Evolutionary conservation across 163 green algal genomes (phyloP).

Genomic region (Volvox carteri): DNA sequence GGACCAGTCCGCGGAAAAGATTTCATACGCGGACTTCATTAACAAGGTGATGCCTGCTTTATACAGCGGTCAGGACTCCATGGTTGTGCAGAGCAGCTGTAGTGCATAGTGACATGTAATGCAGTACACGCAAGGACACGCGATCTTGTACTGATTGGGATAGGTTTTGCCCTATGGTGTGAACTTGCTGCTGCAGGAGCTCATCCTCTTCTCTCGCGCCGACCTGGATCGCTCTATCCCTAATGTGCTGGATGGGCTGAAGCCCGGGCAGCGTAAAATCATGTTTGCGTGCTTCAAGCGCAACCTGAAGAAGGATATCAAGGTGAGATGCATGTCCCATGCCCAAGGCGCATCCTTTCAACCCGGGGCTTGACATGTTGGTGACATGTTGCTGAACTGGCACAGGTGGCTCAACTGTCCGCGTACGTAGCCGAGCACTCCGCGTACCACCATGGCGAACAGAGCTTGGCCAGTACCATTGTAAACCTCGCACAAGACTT

Average conservation of each 20-base stretch:
- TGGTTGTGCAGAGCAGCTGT: too few species aligned
- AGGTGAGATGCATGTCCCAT: constrained; percentile 72
- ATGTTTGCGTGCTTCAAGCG: constrained; percentile 98
- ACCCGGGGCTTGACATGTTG: background rate
- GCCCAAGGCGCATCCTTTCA: background rate
- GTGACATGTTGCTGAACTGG: background rate
- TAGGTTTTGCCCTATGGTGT: too few species aligned
- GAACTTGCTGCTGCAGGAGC: constrained; percentile 82
- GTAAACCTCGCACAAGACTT: constrained; percentile 98
- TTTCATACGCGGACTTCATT: constrained; percentile 98
- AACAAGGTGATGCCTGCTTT: constrained; percentile 82
- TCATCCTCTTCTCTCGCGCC: constrained; percentile 95
- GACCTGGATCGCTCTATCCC: constrained; percentile 99
- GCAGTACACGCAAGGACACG: too few species aligned
- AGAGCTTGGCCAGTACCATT: constrained; percentile 92
- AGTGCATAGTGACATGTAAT: too few species aligned
- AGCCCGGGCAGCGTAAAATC: constrained; percentile 99
- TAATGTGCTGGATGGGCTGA: constrained; percentile 96
- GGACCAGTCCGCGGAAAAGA: constrained; percentile 85
- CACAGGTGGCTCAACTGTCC: constrained; percentile 95
- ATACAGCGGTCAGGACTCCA: too few species aligned
- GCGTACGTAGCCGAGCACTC: constrained; percentile 98
- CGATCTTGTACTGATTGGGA: too few species aligned
- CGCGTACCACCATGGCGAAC: constrained; percentile 99
- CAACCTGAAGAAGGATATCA: constrained; percentile 97